Evolutionary conservation across 108 stramenopile genomes (phyloP).

Genomic region (Stephanodiscus triporus): DNA sequence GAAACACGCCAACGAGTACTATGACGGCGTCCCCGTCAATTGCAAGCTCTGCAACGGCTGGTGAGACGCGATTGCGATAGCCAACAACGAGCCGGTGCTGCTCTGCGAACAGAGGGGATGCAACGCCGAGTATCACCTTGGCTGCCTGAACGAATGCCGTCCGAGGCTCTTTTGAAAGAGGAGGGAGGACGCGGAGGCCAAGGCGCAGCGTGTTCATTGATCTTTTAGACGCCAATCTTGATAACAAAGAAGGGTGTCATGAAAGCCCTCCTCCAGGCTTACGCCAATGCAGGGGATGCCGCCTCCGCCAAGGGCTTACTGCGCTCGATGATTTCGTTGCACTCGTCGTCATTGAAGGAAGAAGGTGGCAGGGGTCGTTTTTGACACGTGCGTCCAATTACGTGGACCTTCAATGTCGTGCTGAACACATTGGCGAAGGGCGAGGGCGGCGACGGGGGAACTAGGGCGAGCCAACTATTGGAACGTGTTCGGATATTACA

Average conservation of each 20-base stretch:
- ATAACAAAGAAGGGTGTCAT: too few species aligned
- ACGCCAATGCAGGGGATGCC: constrained; percentile 48
- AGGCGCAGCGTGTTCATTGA: too few species aligned
- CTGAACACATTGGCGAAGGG: constrained; percentile 40
- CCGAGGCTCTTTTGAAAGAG: constrained; percentile 7
- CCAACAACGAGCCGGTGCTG: constrained; percentile 42
- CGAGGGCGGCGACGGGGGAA: constrained; percentile 22
- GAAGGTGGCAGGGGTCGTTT: constrained; percentile 34
- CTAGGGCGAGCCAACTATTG: constrained; percentile 24
- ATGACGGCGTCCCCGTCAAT: background rate
- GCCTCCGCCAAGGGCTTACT: constrained; percentile 42
- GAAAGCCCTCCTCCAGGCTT: constrained; percentile 56
- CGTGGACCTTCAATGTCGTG: constrained; percentile 43
- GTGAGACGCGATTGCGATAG: constrained; percentile 23
- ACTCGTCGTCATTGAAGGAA: constrained; percentile 24
- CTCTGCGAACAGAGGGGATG: constrained; percentile 53
- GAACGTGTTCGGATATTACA: too few species aligned
- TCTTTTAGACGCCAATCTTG: too few species aligned
- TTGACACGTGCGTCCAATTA: constrained; percentile 37
- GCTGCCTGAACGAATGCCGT: constrained; percentile 50
- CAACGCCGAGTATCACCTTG: constrained; percentile 67
- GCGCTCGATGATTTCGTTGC: constrained; percentile 29
- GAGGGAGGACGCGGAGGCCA: constrained; percentile 1
- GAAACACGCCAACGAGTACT: background rate
- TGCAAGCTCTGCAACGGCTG: constrained; percentile 36